Percentiles rank a stretch among this genome's conserved stretches.
Evolutionary conservation across 2,329 filamentous ascomycete genomes (phyloP).

Genomic region (Didymellaceae sp.): DNA sequence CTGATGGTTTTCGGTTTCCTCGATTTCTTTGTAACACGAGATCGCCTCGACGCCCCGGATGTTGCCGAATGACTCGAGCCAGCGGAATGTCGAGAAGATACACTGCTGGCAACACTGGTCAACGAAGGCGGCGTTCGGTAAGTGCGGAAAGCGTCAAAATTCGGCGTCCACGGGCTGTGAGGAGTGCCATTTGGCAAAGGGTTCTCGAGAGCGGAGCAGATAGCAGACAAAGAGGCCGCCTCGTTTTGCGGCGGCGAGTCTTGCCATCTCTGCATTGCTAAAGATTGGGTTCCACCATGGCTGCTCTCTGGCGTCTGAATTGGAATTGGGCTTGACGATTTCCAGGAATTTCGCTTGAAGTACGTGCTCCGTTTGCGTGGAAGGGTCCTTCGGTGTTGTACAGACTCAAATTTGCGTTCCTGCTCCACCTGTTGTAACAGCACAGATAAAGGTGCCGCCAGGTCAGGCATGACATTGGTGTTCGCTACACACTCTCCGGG

Average conservation of each 20-base stretch:
- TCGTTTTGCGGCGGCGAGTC: slow-evolving; percentile 70
- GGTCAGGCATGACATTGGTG: not conserved
- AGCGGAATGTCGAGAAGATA: slow-evolving; percentile 55
- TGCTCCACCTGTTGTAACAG: slow-evolving; percentile 16
- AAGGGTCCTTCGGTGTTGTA: slow-evolving; percentile 9
- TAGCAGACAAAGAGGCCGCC: slow-evolving; percentile 66
- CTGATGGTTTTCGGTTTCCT: slow-evolving; percentile 6
- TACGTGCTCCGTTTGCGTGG: slow-evolving; percentile 17
- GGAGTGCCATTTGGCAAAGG: slow-evolving; percentile 11
- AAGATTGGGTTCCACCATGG: slow-evolving; percentile 19
- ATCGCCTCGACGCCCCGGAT: slow-evolving; percentile 62
- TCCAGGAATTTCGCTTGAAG: slow-evolving; percentile 8
- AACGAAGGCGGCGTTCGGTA: slow-evolving; percentile 54
- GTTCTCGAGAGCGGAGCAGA: slow-evolving; percentile 62
- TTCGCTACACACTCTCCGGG: not conserved
- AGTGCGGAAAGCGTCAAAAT: slow-evolving; percentile 33
- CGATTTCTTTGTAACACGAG: slow-evolving; percentile 22
- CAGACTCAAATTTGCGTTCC: slow-evolving; percentile 8
- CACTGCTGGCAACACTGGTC: slow-evolving; percentile 51
- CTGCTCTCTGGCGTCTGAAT: slow-evolving; percentile 12
- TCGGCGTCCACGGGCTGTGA: slow-evolving; percentile 32
- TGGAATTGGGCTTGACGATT: slow-evolving; percentile 8
- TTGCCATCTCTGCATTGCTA: slow-evolving; percentile 68
- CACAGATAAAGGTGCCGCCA: slow-evolving; percentile 13
- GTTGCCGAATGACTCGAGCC: slow-evolving; percentile 61